Conservation (phyloP, 768 basidiomycete genomes). For the Hericium coralloides region DNA sequence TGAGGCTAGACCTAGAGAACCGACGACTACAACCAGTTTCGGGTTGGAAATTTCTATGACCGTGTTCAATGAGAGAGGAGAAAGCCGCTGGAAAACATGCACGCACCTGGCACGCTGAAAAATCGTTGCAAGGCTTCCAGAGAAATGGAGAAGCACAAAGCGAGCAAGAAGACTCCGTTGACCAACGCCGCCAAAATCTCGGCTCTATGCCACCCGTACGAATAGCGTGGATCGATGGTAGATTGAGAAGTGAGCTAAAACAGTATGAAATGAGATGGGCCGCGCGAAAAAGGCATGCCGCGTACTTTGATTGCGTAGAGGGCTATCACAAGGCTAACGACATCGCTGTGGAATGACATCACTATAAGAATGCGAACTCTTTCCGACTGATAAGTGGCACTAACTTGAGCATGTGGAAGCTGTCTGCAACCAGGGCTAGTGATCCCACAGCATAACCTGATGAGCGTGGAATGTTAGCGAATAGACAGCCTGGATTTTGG, state of each 20-base stretch:
- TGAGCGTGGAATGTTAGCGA: conserved; percentile 3
- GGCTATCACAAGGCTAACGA: conserved; percentile 90
- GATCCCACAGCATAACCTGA: conserved; percentile 93
- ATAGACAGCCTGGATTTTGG: neutral
- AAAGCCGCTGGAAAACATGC: neutral
- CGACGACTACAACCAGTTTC: conserved; percentile 82
- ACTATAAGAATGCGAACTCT: neutral
- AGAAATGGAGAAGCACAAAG: conserved; percentile 92
- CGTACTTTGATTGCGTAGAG: conserved; percentile 85
- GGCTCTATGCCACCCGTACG: conserved; percentile 99
- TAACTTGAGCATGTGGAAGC: conserved; percentile 98
- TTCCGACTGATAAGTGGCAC: conserved; percentile 17
- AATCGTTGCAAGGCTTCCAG: conserved; percentile 90
- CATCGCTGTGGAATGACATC: conserved; percentile 57
- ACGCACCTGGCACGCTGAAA: conserved; percentile 71
- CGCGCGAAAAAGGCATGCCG: conserved; percentile 4
- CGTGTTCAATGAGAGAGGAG: neutral
- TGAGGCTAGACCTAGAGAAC: conserved; percentile 78
- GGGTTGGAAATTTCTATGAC: conserved; percentile 80
- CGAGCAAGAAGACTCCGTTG: conserved; percentile 95
- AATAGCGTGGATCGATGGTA: conserved; percentile 65
- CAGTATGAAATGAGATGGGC: conserved; percentile 2
- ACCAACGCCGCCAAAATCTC: conserved; percentile 92
- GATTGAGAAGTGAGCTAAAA: conserved; percentile 54
- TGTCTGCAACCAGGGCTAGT: conserved; percentile 90